Percentiles rank a stretch among this genome's conserved stretches.
phyloP scores from a whole-genome alignment of 345 rosid species.

The Lepidium didymum region DNA sequence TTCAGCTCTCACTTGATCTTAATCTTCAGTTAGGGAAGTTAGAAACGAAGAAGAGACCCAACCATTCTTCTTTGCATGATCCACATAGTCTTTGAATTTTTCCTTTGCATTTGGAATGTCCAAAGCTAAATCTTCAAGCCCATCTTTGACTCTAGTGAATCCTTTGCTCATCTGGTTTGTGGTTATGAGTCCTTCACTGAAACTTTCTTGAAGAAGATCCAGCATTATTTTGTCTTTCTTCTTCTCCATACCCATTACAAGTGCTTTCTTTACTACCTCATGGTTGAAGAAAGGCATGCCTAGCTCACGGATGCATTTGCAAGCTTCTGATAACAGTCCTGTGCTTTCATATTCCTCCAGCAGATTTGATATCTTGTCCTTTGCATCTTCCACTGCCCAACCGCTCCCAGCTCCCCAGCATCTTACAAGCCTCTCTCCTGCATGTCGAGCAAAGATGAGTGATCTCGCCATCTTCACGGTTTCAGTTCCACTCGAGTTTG shows the following conservation, averaged over 20 bases:
- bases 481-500: constrained; percentile 72
- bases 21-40: constrained; percentile 6
- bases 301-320: constrained; percentile 78
- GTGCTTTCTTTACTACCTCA: constrained; percentile 91
- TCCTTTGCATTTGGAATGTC: constrained; percentile 82
- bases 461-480: constrained; percentile 69
- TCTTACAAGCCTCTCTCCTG: constrained; percentile 86
- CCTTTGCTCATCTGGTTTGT: constrained; percentile 84
- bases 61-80: constrained; percentile 55
- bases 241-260: constrained; percentile 98
- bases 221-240: constrained; percentile 65
- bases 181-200: constrained; percentile 69
- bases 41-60: constrained; percentile 63
- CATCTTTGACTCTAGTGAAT: constrained; percentile 68
- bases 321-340: constrained; percentile 69
- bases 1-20: not conserved
- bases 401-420: constrained; percentile 98
- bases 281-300: constrained; percentile 91
- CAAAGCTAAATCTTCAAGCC: constrained; percentile 73
- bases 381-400: constrained; percentile 95
- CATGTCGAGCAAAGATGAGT: constrained; percentile 77
- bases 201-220: constrained; percentile 64
- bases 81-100: constrained; percentile 54
- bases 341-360: constrained; percentile 78
- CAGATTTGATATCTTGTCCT: constrained; percentile 77